Base-by-base conservation (phyloP, 192 early-diverging fungal species). In the Phlyctochytrium bullatum region DNA sequence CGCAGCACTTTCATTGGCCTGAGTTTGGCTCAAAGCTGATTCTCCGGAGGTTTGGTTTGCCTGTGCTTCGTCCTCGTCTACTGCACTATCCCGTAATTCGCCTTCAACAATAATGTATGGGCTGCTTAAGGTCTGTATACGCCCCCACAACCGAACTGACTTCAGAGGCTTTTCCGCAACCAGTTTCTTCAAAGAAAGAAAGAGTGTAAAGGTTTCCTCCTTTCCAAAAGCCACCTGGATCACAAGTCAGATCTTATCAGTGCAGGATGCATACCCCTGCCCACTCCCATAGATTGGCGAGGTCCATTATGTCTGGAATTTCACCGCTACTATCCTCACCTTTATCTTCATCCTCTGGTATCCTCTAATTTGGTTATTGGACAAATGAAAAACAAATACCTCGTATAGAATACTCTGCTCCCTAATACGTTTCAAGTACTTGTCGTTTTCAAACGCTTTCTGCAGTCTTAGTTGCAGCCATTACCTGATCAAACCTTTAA, bases 301-400 rank as follows among this genome's bases (percentile, higher is more conserved):
- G 67, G 35, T 86, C 81, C 78, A 87, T 71, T 33, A 87, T 78
- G 66, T 87, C 85, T 0, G 85, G 85, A 27, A 87, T 79, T 64
- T 86, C 84, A 36, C 80, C 83, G 1, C 52, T 57, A 6, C 53
- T 73, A 30, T 86, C 81, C n/a, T 71, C 78, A 16, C 47, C 75
- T 2, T 36, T 56, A 6, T 71, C 62, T 47, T 78, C 76, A 33
- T 81, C 80, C 16, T 65, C 28, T 14, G 61, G 36, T 62, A 64
- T 27, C n/a, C 29, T 24, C 27, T 27, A 63, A 40, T 32, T 56
- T 10, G 33, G 50, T 28, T 34, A 56, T 62, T 73, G 32, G 27
- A 61, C 40, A 29, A 73, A 23, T 20, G 14, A 27, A 25, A 16
- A 25, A 47, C 10, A n/a, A 62, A n/a, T 61, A 81, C 79, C 71